These are phyloP conservation scores for Hypoxylon crocopeplum DNA, from an alignment of 495 filamentous ascomycete species.

Conservation along the genomic window DNA sequence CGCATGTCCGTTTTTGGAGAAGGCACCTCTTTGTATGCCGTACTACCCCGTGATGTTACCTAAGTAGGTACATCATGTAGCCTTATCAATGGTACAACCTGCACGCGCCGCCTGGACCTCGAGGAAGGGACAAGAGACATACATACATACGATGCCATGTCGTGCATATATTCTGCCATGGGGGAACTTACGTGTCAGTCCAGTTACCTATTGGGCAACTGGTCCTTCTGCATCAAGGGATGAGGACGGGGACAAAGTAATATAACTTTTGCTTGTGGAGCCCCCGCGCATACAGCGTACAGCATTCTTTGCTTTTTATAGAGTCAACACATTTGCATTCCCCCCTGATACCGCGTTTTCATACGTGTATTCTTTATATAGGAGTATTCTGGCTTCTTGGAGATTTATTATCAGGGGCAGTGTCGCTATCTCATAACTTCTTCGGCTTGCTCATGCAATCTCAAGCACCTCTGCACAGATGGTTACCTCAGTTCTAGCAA, in stretches of 20 bases:
- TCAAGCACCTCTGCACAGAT: conserved; percentile 6
- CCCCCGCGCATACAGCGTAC: background rate
- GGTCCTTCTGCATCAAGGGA: no score
- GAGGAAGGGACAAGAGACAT: no score
- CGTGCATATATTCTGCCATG: no score
- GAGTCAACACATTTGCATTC: background rate
- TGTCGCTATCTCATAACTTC: background rate
- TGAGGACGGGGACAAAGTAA: conserved; percentile 2
- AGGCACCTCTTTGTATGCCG: background rate
- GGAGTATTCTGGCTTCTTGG: background rate
- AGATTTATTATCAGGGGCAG: background rate
- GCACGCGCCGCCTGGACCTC: no score
- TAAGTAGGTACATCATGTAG: no score
- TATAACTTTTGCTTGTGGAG: conserved; percentile 18
- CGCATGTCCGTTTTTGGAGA: conserved; percentile 3
- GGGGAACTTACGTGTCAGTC: no score
- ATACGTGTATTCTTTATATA: conserved; percentile 2
- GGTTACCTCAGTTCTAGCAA: conserved; percentile 23
- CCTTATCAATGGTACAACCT: no score
- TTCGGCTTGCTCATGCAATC: conserved; percentile 6
- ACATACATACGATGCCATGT: no score
- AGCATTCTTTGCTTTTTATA: conserved; percentile 23
- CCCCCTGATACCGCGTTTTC: background rate
- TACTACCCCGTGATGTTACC: no score
- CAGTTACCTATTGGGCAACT: no score